These are phyloP conservation scores for Syncephalis plumigaleata DNA, from an alignment of 371 early-diverging fungal species.

Conservation along the genomic window DNA sequence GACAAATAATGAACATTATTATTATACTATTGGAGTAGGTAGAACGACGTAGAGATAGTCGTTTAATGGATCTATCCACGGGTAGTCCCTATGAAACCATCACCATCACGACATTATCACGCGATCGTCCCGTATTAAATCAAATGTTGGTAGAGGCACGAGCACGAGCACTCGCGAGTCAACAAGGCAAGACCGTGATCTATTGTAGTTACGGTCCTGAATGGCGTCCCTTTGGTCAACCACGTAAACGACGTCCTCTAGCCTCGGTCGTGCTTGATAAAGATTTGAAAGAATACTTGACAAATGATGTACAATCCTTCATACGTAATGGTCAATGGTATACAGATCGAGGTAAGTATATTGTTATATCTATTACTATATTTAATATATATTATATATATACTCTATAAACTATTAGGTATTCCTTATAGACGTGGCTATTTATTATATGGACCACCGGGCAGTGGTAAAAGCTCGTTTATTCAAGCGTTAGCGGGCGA, in stretches of 20 bases:
- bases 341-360: conserved; percentile 56
- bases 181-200: conserved; percentile 88
- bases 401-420: conserved; percentile 17
- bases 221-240: conserved; percentile 94
- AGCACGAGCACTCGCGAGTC: conserved; percentile 58
- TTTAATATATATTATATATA: background rate
- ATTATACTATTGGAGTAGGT: conserved; percentile 17
- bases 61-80: conserved; percentile 77
- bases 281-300: conserved; percentile 54
- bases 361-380: background rate
- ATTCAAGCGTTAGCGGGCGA: conserved; percentile 97
- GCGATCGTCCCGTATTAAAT: conserved; percentile 58
- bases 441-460: conserved; percentile 96
- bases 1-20: too few relatives aligned
- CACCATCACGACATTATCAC: conserved; percentile 73
- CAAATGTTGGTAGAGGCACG: conserved; percentile 71
- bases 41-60: conserved; percentile 61
- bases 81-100: conserved; percentile 91
- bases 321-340: conserved; percentile 87
- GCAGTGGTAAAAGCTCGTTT: conserved; percentile 96
- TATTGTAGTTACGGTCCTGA: conserved; percentile 91
- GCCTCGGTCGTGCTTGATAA: conserved; percentile 72
- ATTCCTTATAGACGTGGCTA: conserved; percentile 97
- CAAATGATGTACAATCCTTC: conserved; percentile 74
- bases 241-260: conserved; percentile 66